phyloP scores from a whole-genome alignment of 495 filamentous ascomycete species.

The Trypethelium eluteriae region DNA sequence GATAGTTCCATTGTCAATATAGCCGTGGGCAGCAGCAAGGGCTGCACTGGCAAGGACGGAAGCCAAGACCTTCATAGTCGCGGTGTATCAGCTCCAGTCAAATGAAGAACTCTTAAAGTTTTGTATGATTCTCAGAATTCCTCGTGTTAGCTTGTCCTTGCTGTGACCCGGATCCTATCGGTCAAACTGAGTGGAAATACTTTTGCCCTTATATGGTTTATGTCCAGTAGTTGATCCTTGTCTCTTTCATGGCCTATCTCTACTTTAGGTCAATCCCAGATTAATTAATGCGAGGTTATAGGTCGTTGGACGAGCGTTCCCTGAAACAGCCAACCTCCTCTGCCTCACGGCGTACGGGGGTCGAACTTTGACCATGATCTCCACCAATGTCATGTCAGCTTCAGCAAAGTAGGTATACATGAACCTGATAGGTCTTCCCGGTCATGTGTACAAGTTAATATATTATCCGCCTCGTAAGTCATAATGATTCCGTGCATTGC shows the following conservation, averaged over 20 bases:
- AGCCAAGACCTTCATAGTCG: conserved; percentile 18
- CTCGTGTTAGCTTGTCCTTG: too few species aligned
- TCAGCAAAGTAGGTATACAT: not conserved
- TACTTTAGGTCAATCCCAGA: not conserved
- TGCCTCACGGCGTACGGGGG: not conserved
- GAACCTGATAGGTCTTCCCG: not conserved
- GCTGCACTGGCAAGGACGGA: conserved; percentile 14
- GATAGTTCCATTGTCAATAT: conserved; percentile 40
- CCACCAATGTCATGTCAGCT: not conserved
- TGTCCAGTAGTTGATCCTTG: not conserved
- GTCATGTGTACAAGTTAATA: not conserved
- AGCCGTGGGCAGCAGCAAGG: conserved; percentile 23
- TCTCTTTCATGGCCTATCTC: not conserved
- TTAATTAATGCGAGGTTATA: not conserved
- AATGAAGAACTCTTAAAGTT: not conserved
- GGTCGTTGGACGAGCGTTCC: not conserved
- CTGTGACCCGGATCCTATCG: too few species aligned
- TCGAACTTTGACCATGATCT: not conserved
- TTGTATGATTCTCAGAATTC: too few species aligned
- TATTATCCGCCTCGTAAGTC: not conserved
- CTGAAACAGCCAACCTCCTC: not conserved
- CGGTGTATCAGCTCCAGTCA: not conserved
- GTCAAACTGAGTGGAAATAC: too few species aligned
- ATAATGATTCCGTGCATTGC: not conserved
- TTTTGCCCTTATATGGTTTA: not conserved